Evolutionary conservation across 768 basidiomycete species (phyloP).

Genomic region (Peribolospora baueri): DNA sequence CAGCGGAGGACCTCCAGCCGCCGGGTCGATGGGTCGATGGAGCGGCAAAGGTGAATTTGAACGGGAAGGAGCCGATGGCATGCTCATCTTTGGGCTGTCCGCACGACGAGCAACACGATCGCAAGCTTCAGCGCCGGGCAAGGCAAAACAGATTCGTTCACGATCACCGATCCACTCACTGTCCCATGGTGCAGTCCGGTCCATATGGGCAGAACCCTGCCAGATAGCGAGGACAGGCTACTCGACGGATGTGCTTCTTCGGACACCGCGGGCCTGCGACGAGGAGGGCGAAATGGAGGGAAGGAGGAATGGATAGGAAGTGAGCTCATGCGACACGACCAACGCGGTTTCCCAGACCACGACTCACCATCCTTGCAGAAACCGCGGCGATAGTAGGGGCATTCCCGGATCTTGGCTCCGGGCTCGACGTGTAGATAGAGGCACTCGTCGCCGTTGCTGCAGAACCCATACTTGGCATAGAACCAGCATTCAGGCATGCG

Average conservation of each 20-base stretch:
- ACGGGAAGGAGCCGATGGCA: slow-evolving; percentile 25
- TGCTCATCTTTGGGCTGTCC: slow-evolving; percentile 37
- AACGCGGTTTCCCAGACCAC: neutral
- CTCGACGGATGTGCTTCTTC: slow-evolving; percentile 73
- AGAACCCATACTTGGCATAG: slow-evolving; percentile 94
- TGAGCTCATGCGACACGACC: neutral
- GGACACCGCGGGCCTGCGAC: slow-evolving; percentile 56
- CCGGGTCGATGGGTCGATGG: slow-evolving; percentile 32
- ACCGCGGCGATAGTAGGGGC: slow-evolving; percentile 83
- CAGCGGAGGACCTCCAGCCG: neutral
- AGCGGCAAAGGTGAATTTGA: slow-evolving; percentile 48
- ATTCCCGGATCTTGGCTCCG: slow-evolving; percentile 70
- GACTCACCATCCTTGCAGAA: slow-evolving; percentile 74
- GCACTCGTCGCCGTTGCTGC: slow-evolving; percentile 89
- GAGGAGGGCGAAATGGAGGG: neutral
- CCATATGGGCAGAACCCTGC: slow-evolving; percentile 85
- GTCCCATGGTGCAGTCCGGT: slow-evolving; percentile 61
- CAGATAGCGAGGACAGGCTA: slow-evolving; percentile 70
- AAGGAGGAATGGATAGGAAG: slow-evolving; percentile 1
- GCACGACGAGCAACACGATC: slow-evolving; percentile 5
- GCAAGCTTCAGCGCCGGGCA: neutral
- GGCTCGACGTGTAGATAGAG: slow-evolving; percentile 66
- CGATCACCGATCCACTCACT: slow-evolving; percentile 32
- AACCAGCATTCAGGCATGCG: slow-evolving; percentile 99
- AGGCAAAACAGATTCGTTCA: slow-evolving; percentile 9